These are phyloP conservation scores for Chaetomium globosum DNA, from an alignment of 2,329 filamentous ascomycete genomes.

Conservation along the genomic window DNA sequence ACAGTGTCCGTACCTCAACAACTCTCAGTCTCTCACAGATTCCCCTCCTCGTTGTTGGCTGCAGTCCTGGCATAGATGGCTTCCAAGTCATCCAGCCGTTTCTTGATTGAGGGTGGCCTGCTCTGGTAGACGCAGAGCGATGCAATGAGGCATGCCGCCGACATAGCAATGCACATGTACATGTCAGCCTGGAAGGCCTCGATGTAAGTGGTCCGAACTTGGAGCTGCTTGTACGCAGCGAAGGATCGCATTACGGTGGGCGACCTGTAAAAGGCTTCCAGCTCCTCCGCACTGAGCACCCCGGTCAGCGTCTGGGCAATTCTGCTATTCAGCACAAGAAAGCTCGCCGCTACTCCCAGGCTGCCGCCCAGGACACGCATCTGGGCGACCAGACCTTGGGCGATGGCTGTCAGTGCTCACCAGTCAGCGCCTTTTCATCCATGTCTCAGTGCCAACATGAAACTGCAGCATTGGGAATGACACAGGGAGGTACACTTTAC, in stretches of 20 bases:
- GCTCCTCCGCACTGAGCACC: constrained; percentile 28
- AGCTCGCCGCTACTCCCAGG: constrained; percentile 36
- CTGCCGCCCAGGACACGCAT: constrained; percentile 39
- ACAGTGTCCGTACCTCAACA: too few relatives aligned
- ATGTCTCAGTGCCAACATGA: too few relatives aligned
- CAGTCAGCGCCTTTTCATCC: background rate
- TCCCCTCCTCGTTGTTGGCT: background rate
- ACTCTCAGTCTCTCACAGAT: background rate
- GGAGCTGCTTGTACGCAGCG: constrained; percentile 24
- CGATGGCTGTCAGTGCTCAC: constrained; percentile 25
- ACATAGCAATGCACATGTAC: constrained; percentile 34
- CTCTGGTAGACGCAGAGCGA: constrained; percentile 33
- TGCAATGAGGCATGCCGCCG: constrained; percentile 24
- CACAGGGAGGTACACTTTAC: constrained; percentile 16
- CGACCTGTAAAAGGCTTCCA: constrained; percentile 32
- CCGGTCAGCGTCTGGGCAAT: constrained; percentile 29
- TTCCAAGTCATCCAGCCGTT: constrained; percentile 28
- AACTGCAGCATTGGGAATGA: background rate
- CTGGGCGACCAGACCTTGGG: constrained; percentile 34
- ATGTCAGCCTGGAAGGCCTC: constrained; percentile 33
- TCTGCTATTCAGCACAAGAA: constrained; percentile 34
- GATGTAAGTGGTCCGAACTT: constrained; percentile 30
- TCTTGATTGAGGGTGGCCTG: constrained; percentile 33
- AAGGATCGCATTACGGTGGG: constrained; percentile 30
- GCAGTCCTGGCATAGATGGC: constrained; percentile 18